Evolutionary conservation across 768 basidiomycete genomes (phyloP).

Genomic region (Leccinum imitatum): DNA sequence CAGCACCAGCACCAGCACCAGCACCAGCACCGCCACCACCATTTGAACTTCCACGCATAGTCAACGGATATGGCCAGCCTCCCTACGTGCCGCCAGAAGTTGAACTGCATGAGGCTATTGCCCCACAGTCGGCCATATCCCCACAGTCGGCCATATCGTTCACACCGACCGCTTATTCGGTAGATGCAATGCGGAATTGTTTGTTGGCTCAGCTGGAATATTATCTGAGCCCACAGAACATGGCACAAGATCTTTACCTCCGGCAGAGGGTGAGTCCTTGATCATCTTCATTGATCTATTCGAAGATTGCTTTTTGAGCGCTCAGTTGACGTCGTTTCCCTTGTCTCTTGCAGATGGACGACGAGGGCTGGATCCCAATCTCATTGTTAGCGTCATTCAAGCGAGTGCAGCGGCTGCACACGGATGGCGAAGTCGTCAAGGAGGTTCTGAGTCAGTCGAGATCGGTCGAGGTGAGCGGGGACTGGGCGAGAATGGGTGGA

Average conservation of each 20-base stretch:
- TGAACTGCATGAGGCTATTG: conserved; percentile 27
- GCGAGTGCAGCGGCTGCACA: conserved; percentile 69
- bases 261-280: conserved; percentile 62
- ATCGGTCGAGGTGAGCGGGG: conserved; percentile 66
- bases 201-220: conserved; percentile 87
- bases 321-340: background rate
- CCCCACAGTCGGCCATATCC: conserved; percentile 36
- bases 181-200: conserved; percentile 66
- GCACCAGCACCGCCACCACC: conserved; percentile 13
- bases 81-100: conserved; percentile 33
- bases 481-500: conserved; percentile 66
- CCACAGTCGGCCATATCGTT: conserved; percentile 37
- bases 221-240: conserved; percentile 87
- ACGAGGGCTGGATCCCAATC: conserved; percentile 83
- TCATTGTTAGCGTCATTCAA: conserved; percentile 84
- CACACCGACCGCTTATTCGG: conserved; percentile 49
- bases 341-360: conserved; percentile 70
- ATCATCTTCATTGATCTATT: background rate
- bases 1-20: background rate
- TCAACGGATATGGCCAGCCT: conserved; percentile 31
- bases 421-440: conserved; percentile 55
- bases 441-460: conserved; percentile 69
- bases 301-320: background rate
- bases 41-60: conserved; percentile 31
- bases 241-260: conserved; percentile 84